A percentile compares a stretch with the other conserved stretches of the same genome.
These are phyloP conservation scores for Phytophthora vignae DNA, from an alignment of 352 stramenopile genomes.

Conservation along the genomic window DNA sequence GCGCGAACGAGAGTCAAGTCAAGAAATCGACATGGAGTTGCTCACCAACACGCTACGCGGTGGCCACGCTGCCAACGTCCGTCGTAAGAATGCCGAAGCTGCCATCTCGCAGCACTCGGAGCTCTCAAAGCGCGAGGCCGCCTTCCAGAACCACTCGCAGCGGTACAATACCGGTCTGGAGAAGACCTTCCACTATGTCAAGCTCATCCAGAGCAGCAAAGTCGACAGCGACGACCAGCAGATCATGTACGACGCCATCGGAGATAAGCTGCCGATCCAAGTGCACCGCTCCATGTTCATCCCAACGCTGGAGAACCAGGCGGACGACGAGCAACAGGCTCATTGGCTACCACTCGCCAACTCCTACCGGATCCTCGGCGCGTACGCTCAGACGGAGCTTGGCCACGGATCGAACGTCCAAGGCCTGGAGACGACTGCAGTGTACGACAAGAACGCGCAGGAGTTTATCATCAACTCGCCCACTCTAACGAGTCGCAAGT, in stretches of 20 bases:
- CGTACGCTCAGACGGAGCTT: slow-evolving; percentile 24
- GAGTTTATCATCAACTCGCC: slow-evolving; percentile 95
- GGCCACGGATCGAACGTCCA: slow-evolving; percentile 23
- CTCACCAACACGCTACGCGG: slow-evolving; percentile 24
- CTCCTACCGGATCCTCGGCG: slow-evolving; percentile 20
- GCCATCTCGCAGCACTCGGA: slow-evolving; percentile 15
- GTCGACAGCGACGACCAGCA: slow-evolving; percentile 21
- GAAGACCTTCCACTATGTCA: slow-evolving; percentile 25
- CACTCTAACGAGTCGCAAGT: slow-evolving; percentile 94
- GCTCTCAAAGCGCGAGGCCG: slow-evolving; percentile 15
- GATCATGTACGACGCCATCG: slow-evolving; percentile 29
- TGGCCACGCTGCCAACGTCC: slow-evolving; percentile 17
- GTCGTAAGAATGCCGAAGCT: slow-evolving; percentile 22
- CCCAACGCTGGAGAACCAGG: slow-evolving; percentile 24
- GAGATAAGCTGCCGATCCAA: slow-evolving; percentile 26
- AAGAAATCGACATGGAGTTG: slow-evolving; percentile 15
- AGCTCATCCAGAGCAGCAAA: slow-evolving; percentile 25
- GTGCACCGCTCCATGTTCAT: slow-evolving; percentile 32
- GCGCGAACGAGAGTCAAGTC: slow-evolving; percentile 8
- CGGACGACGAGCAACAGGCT: slow-evolving; percentile 22
- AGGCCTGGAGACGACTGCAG: slow-evolving; percentile 19
- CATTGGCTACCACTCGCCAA: slow-evolving; percentile 20
- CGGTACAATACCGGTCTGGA: slow-evolving; percentile 8
- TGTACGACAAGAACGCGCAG: slow-evolving; percentile 75
- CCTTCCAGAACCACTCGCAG: slow-evolving; percentile 23